A percentile compares a stretch with the other conserved stretches of the same genome.
Conservation (phyloP, 768 basidiomycete genomes). For the Tulasnella sp. region DNA sequence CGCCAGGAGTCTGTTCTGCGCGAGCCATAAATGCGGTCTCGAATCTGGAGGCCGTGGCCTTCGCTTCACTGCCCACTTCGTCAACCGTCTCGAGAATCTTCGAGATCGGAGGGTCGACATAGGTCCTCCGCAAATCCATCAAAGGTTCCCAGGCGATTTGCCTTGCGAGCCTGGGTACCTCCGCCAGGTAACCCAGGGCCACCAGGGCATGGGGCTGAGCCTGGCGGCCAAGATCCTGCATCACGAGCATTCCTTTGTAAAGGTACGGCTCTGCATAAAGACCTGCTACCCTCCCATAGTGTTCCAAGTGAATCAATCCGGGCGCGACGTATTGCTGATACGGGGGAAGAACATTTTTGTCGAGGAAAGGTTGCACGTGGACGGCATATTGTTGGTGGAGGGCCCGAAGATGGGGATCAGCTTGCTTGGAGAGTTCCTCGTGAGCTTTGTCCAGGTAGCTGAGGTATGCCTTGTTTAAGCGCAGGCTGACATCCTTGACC, state of each 20-base stretch:
- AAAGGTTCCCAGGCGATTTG: conserved; percentile 30
- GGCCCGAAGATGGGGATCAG: conserved; percentile 29
- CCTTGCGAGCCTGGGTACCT: conserved; percentile 14
- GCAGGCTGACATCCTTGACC: not conserved
- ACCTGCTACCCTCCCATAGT: conserved; percentile 11
- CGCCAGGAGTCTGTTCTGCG: conserved; percentile 19
- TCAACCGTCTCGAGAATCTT: conserved; percentile 36
- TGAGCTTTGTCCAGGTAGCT: not conserved
- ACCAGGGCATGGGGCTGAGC: conserved; percentile 21
- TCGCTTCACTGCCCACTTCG: conserved; percentile 33
- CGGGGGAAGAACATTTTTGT: conserved; percentile 19
- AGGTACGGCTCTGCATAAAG: conserved; percentile 24
- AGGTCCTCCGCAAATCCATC: conserved; percentile 33
- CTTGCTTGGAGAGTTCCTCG: not conserved
- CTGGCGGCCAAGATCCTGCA: not conserved
- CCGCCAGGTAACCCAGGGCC: conserved; percentile 11
- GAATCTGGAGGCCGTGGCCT: conserved; percentile 8
- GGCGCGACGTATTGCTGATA: conserved; percentile 20
- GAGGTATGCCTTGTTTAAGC: conserved; percentile 22
- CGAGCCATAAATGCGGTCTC: conserved; percentile 30
- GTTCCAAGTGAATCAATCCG: not conserved
- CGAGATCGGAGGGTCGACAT: conserved; percentile 35
- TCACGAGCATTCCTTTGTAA: not conserved
- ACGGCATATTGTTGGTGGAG: conserved; percentile 18
- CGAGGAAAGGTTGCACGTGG: conserved; percentile 21